A percentile compares a stretch with the other conserved stretches of the same genome.
Conservation (phyloP, 2,329 filamentous ascomycete species). For the Neofusicoccum ribis region DNA sequence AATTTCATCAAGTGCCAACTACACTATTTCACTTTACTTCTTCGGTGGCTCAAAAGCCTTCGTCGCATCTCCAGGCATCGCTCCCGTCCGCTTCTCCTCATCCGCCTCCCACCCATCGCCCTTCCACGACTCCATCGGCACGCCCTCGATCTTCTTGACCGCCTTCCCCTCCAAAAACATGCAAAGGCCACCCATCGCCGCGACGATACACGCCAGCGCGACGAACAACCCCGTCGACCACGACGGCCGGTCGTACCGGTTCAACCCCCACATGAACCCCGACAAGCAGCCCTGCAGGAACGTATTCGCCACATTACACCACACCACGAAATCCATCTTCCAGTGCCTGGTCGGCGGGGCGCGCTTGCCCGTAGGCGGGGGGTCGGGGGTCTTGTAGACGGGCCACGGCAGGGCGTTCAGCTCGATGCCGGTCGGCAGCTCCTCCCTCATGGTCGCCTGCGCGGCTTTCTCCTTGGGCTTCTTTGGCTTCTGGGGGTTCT, state of each 20-base stretch:
- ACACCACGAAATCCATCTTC: constrained; percentile 79
- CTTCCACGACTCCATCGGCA: constrained; percentile 17
- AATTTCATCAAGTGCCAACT: neutral
- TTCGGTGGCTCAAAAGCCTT: no score
- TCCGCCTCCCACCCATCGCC: neutral
- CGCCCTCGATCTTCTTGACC: constrained; percentile 38
- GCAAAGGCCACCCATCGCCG: constrained; percentile 67
- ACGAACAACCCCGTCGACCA: constrained; percentile 83
- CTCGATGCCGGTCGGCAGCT: constrained; percentile 35
- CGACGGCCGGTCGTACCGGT: constrained; percentile 69
- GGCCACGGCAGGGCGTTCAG: constrained; percentile 64
- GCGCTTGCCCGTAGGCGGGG: constrained; percentile 70
- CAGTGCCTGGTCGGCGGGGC: constrained; percentile 67
- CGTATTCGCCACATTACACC: constrained; percentile 77
- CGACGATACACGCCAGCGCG: constrained; percentile 69
- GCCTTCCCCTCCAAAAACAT: constrained; percentile 68
- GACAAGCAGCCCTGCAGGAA: constrained; percentile 72
- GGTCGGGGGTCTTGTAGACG: constrained; percentile 60
- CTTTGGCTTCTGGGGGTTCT: neutral
- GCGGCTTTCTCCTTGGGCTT: constrained; percentile 29
- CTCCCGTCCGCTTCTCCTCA: neutral
- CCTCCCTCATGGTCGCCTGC: neutral
- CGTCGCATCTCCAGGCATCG: neutral
- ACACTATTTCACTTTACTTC: no score
- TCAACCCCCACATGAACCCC: constrained; percentile 81